A percentile compares a stretch with the other conserved stretches of the same genome.
Evolutionary conservation across 2,329 filamentous ascomycete genomes (phyloP).

Genomic region (Drechslerella dactyloides): DNA sequence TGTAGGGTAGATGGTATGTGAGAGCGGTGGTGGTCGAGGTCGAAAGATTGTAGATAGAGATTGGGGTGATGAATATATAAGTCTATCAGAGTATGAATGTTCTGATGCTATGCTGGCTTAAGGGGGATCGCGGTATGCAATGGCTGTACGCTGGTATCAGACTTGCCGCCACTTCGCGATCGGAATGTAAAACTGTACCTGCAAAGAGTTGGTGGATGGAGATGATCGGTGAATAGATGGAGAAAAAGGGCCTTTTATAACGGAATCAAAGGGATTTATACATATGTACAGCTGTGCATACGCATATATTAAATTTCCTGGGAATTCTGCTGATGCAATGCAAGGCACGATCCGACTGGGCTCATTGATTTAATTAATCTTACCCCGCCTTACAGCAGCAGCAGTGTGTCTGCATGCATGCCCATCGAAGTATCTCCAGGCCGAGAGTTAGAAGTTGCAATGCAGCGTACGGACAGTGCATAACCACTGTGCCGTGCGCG

Average conservation of each 20-base stretch:
- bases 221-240: background rate
- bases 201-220: background rate
- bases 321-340: conserved; percentile 10
- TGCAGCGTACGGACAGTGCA: background rate
- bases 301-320: background rate
- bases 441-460: background rate
- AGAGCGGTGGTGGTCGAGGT: background rate
- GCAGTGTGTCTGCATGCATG: too few species aligned
- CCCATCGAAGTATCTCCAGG: conserved; percentile 1
- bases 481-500: background rate
- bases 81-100: too few species aligned
- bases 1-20: background rate
- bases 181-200: background rate
- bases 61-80: background rate
- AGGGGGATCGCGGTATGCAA: background rate
- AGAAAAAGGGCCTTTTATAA: background rate
- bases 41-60: background rate
- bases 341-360: conserved; percentile 33
- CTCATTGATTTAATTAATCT: too few species aligned
- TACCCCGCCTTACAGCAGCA: conserved; percentile 43
- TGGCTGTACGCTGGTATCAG: background rate
- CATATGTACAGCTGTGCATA: too few species aligned
- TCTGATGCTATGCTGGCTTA: background rate
- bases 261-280: too few species aligned
- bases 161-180: background rate